phyloP scores from a whole-genome alignment of 2,329 filamentous ascomycete species.

The Trichoderma simmonsii region DNA sequence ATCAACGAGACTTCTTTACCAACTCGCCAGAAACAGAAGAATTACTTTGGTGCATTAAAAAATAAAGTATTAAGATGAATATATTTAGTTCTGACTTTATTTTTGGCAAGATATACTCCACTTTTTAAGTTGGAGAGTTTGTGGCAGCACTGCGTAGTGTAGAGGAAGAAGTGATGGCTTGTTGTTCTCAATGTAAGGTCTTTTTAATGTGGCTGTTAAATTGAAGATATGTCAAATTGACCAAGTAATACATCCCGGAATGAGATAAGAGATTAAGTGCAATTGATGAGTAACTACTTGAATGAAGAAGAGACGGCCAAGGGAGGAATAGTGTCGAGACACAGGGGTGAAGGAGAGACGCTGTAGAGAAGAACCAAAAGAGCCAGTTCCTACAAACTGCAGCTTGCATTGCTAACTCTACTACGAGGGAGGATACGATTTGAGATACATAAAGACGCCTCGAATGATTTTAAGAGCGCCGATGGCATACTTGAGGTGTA shows the following conservation, averaged over 20 bases:
- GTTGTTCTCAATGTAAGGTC: not conserved
- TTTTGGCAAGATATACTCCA: not conserved
- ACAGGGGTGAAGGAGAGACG: not conserved
- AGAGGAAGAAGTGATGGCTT: not conserved
- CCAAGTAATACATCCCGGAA: accelerated
- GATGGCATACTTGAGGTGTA: not conserved
- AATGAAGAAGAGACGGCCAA: not conserved
- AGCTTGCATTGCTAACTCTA: no score
- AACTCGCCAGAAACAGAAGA: not conserved
- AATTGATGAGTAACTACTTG: not conserved
- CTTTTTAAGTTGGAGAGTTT: not conserved
- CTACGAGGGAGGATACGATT: no score
- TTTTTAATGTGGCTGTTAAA: not conserved
- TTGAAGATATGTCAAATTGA: not conserved
- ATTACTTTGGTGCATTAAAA: not conserved
- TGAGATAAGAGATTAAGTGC: not conserved
- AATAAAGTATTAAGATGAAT: not conserved
- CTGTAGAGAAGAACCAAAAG: not conserved
- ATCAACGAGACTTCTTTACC: not conserved
- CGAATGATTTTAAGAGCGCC: not conserved
- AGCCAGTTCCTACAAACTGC: not conserved
- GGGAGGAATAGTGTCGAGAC: not conserved
- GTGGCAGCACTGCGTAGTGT: not conserved
- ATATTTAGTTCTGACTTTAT: not conserved
- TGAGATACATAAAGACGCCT: no score